phyloP scores from a whole-genome alignment of 2,329 filamentous ascomycete genomes.

The Lasiodiplodia gonubiensis region DNA sequence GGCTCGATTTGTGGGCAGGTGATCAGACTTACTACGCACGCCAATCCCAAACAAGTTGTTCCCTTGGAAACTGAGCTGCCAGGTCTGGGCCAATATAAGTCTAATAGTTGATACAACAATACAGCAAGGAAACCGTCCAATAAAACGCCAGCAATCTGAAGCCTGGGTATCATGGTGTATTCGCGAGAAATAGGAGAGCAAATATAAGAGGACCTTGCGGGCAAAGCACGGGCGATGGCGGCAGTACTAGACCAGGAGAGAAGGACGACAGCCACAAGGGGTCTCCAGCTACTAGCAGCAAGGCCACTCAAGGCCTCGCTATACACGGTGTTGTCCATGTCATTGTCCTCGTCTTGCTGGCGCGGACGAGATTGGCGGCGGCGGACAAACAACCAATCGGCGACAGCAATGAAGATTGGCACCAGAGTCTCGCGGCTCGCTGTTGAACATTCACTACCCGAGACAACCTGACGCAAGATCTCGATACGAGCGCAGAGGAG shows the following conservation, averaged over 20 bases:
- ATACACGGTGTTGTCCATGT: conserved; percentile 20
- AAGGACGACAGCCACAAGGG: not conserved
- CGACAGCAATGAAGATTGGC: conserved; percentile 8
- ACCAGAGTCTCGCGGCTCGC: not conserved
- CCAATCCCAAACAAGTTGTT: not conserved
- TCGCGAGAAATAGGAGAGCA: conserved; percentile 7
- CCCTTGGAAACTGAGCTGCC: not conserved
- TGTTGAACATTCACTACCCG: conserved; percentile 41
- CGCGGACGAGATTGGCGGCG: not conserved
- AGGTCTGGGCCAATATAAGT: not conserved
- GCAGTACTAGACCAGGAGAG: conserved; percentile 16
- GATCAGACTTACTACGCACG: conserved; percentile 11
- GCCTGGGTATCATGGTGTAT: conserved; percentile 37
- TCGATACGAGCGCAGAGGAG: conserved; percentile 41
- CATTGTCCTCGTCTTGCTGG: conserved; percentile 1
- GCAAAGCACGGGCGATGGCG: not conserved
- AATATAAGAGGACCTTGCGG: conserved; percentile 19
- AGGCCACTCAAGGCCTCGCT: not conserved
- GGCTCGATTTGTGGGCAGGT: not conserved
- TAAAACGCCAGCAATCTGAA: conserved; percentile 40
- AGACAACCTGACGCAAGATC: conserved; percentile 39
- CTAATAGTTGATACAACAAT: conserved; percentile 32
- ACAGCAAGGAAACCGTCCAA: conserved; percentile 39
- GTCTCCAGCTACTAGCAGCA: not conserved
- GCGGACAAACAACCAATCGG: conserved; percentile 8